phyloP scores from a whole-genome alignment of 176 grass and related monocot species.

The Paspalum vaginatum region DNA sequence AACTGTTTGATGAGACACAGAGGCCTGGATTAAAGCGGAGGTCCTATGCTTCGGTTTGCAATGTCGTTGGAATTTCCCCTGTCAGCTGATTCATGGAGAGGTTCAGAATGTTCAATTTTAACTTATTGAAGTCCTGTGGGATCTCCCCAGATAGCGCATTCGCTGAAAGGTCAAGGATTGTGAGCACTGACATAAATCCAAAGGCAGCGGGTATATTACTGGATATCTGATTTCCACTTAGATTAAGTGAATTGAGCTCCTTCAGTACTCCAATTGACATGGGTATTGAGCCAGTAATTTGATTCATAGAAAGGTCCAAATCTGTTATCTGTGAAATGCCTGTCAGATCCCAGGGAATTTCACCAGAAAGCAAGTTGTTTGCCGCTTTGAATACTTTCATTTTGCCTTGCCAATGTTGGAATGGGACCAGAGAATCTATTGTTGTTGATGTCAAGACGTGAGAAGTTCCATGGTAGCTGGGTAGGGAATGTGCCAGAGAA shows the following conservation, averaged over 20 bases:
- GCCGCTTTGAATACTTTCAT: slow-evolving; percentile 48
- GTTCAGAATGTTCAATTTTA: slow-evolving; percentile 39
- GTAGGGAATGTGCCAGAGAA: slow-evolving; percentile 55
- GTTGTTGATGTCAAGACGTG: slow-evolving; percentile 51
- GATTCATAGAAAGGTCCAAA: slow-evolving; percentile 46
- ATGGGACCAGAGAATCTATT: slow-evolving; percentile 63
- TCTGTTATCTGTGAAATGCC: slow-evolving; percentile 38
- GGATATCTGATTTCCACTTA: slow-evolving; percentile 55
- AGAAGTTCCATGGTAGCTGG: slow-evolving; percentile 45
- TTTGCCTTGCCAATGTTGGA: slow-evolving; percentile 23
- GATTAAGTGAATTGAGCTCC: slow-evolving; percentile 35
- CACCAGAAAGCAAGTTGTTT: slow-evolving; percentile 58
- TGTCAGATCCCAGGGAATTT: slow-evolving; percentile 48
- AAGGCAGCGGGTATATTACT: slow-evolving; percentile 48
- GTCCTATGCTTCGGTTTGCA: slow-evolving; percentile 47
- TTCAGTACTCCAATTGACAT: slow-evolving; percentile 26
- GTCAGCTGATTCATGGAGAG: slow-evolving; percentile 64
- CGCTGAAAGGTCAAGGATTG: slow-evolving; percentile 56
- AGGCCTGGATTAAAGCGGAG: slow-evolving; percentile 66
- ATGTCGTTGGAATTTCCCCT: slow-evolving; percentile 51
- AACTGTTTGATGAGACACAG: slow-evolving; percentile 44
- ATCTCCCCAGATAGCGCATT: slow-evolving; percentile 55
- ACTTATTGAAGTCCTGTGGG: slow-evolving; percentile 38
- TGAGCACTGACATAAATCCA: slow-evolving; percentile 44
- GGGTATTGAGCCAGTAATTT: slow-evolving; percentile 52